Evolutionary conservation across 2,329 filamentous ascomycete species (phyloP), one percentile per base, ranked within the genome.

Genomic region (Paecilomyces niveus): DNA sequence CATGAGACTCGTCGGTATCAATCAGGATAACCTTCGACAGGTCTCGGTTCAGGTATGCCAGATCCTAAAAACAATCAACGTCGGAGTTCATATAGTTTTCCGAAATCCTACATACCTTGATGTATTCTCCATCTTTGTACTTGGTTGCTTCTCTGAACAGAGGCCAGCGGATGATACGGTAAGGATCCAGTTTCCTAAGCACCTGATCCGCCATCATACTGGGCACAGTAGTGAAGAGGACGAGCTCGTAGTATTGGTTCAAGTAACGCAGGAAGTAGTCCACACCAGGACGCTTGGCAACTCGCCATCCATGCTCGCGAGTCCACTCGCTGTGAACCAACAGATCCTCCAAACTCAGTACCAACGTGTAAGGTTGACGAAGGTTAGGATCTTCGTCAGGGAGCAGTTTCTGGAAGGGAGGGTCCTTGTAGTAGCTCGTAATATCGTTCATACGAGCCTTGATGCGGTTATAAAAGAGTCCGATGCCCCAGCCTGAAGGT

Each of bases 181-280:
- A 97, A 35, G 93, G 94, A 71, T 99, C 94, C 60, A 99, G 81
- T 77, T 99, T 99, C 69, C 90, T 87, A 64, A 97, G 85, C 55
- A 99, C 83, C 24, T 91, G 90, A 66, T 97, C 92, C 29, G 87
- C 93, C 71, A 90, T 89, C 69, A 86, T 87, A 69, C 87, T 90
- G 0, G 93, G 92, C 53, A 94, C 88, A 45, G 85, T 90, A 32
- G 94, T 99, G 79, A 97, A 99, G 63, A 99, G 85, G 56, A 97
- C 94, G 57, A 99, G 82, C 75, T 99, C 94, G 72, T 97, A 99
- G 82, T 99, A 97, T 75, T 97, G 92, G 76, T 90, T 93, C 54
- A 99, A 83, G 74, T 99, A 99, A 70, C 90, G 90, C 63, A 99
- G 79, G 79, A 99, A 99, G 79, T 99, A 99, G 78, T 99, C 94